Evolutionary conservation across 768 basidiomycete genomes (phyloP).

Genomic region (Podaxis mareebaensis): DNA sequence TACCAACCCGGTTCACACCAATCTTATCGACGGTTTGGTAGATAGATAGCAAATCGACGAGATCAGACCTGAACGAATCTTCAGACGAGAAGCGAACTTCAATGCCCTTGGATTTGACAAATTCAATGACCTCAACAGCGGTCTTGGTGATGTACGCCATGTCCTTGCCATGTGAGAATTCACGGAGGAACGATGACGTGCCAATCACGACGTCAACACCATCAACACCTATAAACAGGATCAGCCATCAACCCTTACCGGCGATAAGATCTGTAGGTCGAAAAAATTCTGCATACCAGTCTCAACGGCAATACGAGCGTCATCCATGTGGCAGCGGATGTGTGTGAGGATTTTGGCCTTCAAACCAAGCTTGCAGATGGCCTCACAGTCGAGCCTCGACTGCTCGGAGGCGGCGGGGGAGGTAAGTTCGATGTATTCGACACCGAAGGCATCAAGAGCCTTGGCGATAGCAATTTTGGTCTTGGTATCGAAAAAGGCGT

Average conservation of each 20-base stretch:
- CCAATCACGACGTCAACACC: constrained; percentile 99
- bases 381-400: constrained; percentile 91
- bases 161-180: constrained; percentile 99
- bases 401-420: constrained; percentile 98
- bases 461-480: constrained; percentile 99
- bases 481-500: constrained; percentile 99
- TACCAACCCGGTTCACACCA: constrained; percentile 97
- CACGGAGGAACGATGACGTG: constrained; percentile 97
- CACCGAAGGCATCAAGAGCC: constrained; percentile 97
- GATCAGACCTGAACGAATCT: constrained; percentile 99
- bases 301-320: constrained; percentile 97
- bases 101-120: constrained; percentile 99
- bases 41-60: constrained; percentile 97
- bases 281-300: constrained; percentile 61
- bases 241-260: constrained; percentile 2
- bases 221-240: constrained; percentile 74
- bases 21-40: constrained; percentile 99
- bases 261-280: constrained; percentile 7
- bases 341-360: constrained; percentile 97
- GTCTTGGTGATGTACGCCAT: constrained; percentile 99
- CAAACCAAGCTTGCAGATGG: constrained; percentile 98
- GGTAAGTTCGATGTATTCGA: constrained; percentile 99
- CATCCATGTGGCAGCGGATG: constrained; percentile 99
- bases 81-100: constrained; percentile 99
- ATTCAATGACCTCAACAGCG: constrained; percentile 98